Evolutionary conservation across 768 basidiomycete species (phyloP).

Genomic region (Daedaleopsis nitida): DNA sequence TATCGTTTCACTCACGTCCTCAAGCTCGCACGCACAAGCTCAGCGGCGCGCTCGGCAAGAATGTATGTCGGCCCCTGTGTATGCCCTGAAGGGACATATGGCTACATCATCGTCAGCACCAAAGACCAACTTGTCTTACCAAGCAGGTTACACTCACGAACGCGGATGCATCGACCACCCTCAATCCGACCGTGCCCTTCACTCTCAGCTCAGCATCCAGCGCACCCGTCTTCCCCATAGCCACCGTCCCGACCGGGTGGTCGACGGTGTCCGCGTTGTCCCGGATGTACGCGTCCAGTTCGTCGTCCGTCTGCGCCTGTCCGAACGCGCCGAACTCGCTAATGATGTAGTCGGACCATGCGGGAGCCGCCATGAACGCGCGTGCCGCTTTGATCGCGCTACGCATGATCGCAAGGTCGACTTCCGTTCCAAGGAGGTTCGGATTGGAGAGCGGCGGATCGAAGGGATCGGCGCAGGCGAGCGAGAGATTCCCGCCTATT

Average conservation of each 20-base stretch:
- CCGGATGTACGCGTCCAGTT: conserved; percentile 5
- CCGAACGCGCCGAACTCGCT: conserved; percentile 5
- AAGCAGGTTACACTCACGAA: conserved; percentile 14
- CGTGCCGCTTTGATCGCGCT: conserved; percentile 8
- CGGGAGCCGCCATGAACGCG: conserved; percentile 5
- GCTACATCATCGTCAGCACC: conserved; percentile 4
- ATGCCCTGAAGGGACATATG: conserved; percentile 13
- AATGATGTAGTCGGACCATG: conserved; percentile 11
- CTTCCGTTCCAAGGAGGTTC: conserved; percentile 19
- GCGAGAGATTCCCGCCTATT: conserved; percentile 22
- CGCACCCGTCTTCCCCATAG: conserved; percentile 38
- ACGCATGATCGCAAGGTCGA: conserved; percentile 31
- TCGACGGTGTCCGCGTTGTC: background rate
- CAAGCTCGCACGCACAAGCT: too few relatives aligned
- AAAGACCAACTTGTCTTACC: background rate
- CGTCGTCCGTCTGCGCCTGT: conserved; percentile 5
- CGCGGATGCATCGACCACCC: conserved; percentile 33
- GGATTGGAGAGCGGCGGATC: conserved; percentile 22
- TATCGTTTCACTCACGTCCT: too few relatives aligned
- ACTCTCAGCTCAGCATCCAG: conserved; percentile 42
- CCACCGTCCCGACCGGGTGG: conserved; percentile 32
- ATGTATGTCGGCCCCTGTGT: conserved; percentile 13
- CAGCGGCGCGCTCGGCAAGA: conserved; percentile 15
- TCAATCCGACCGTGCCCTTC: conserved; percentile 41
- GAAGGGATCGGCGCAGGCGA: conserved; percentile 21